Evolutionary conservation across 441 rosid genomes (phyloP), one percentile per base, ranked within the genome.

Genomic region (Mallotus japonicus): DNA sequence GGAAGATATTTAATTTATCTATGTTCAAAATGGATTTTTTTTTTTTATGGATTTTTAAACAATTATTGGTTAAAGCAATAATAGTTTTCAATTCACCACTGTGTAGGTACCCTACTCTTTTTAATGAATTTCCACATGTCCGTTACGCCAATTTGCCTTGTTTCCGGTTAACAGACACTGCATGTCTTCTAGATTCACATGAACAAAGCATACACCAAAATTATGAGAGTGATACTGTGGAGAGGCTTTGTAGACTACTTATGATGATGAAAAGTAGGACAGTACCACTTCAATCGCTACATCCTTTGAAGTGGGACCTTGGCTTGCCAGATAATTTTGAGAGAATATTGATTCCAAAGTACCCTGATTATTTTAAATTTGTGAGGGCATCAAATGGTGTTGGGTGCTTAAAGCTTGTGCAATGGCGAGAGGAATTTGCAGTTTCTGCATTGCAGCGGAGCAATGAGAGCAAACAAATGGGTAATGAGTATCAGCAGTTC

Each of bases 201-300:
- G 98, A 95, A 75, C 88, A 88, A 71, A 77, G 62, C 32, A 90
- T 93, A 67, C 93, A 95, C 82, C 83, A 83, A 71, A 80, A 75
- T 49, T 83, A 74, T 59, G 97, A 91, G 81, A 77, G 13, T 60
- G 90, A 90, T 74, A 90, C 96, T 8, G 81, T 91, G 66, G 97
- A 93, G 83, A 90, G 95, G 74, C 91, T 95, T 5, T 89, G 87
- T 77, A 85, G 83, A 83, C 81, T 95, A 62, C 86, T 95, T 60
- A 92, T 95, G 99, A 95, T 93, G 95, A 93, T 79, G 90, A 89
- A 80, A 78, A 86, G 84, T 68, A 85, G 85, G 82, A 89, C 87
- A 3, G 74, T 78, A 14, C 92, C 93, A 6, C 81, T 91, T 67
- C 87, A 81, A 74, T 95, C 97, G 10, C 80, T 95, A 4, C 84